Base-by-base conservation (phyloP, 225 moss, liverwort and hornwort species). In the Pseudisothecium myosuroides region DNA sequence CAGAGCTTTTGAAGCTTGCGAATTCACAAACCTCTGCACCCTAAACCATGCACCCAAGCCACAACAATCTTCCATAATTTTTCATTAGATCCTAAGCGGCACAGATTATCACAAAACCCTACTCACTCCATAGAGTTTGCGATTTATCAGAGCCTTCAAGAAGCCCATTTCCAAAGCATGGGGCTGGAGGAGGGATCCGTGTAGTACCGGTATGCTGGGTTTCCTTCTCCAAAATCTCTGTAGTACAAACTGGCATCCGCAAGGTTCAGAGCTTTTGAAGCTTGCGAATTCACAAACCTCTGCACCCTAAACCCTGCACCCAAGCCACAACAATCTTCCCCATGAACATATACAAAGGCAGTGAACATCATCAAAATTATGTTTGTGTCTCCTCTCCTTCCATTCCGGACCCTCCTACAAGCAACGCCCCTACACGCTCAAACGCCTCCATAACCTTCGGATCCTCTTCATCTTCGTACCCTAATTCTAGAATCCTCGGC, bases 381-480 rank as follows among this genome's bases (percentile, higher is more conserved):
- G 84, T 43, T 86, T 92, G 88, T 60, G 82, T 28, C 69, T 63
- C 82, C n/a, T 89, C 93, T 65, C 76, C 92, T 50, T 92, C 89
- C 31, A 67, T 81, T 62, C 71, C 91, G 18, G 93, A 91, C 10
- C 89, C 94, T 47, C 92, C 92, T 58, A 94, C 93, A 86, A 94
- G 91, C 92, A 98, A 91, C 82, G 96, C 92, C 19, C 98, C 98
- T 52, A 98, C 91, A 32, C 95, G 95, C 89, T 97, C 97, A 75
- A 95, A 97, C 5, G 98, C 97, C 87, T 95, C 96, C 95, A 97
- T 91, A 13, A 97, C 98, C 91, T 96, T 94, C 2, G 96, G 93
- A 84, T 97, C 94, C 67, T 97, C 96, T 94, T 99, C 98, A 87
- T 89, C 92, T 92, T 96, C 96, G 76, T 97, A 99, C 47, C 97